These are phyloP conservation scores for Moniliophthora roreri DNA, from an alignment of 1,284 basidiomycete genomes.

Conservation along the genomic window DNA sequence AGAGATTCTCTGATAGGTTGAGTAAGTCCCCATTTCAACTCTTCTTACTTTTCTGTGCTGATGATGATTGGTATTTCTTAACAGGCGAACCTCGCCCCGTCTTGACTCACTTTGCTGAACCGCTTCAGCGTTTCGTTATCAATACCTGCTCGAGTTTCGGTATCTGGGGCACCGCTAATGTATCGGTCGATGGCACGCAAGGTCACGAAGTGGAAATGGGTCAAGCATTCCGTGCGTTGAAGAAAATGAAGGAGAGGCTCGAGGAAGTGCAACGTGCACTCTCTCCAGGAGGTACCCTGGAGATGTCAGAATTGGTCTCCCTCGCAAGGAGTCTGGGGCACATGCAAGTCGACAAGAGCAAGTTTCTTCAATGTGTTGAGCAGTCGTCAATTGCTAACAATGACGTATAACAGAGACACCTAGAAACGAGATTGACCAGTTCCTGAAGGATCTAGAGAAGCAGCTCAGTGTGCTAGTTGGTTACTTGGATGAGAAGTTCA, in stretches of 20 bases:
- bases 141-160: not conserved
- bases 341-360: not conserved
- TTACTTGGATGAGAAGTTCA: not conserved
- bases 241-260: not conserved
- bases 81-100: not conserved
- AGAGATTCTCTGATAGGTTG: not conserved
- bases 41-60: not conserved
- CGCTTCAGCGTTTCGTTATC: not conserved
- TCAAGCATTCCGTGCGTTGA: not conserved
- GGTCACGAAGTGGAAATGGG: not conserved
- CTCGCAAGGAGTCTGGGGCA: not conserved
- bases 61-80: not conserved
- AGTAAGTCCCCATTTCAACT: not conserved
- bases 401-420: not conserved
- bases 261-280: not conserved
- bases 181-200: not conserved
- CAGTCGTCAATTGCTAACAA: not conserved
- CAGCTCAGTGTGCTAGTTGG: not conserved
- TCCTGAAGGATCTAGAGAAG: not conserved
- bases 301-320: not conserved
- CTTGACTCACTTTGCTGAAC: not conserved
- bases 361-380: not conserved
- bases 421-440: not conserved
- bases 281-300: too few species aligned
- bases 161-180: not conserved